Conservation (phyloP, 495 filamentous ascomycete species). For the Achaetomiella virescens region DNA sequence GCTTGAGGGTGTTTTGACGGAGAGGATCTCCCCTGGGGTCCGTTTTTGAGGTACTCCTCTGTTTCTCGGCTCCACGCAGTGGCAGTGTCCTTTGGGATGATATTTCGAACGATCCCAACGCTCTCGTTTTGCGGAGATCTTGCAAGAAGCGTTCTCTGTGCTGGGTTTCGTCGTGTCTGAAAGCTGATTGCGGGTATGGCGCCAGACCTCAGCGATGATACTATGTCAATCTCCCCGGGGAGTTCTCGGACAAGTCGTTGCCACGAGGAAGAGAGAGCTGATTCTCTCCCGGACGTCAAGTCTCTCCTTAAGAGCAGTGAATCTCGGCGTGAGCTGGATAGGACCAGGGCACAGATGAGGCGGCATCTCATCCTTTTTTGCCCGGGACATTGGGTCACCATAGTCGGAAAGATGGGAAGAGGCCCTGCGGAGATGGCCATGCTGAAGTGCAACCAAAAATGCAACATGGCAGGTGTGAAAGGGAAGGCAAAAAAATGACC, state of each 20-base stretch:
- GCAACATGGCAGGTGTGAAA: slow-evolving; percentile 4
- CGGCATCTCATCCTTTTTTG: slow-evolving; percentile 15
- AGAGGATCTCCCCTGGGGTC: slow-evolving; percentile 39
- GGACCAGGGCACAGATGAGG: slow-evolving; percentile 22
- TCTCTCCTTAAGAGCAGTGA: slow-evolving; percentile 61
- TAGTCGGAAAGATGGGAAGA: slow-evolving; percentile 10
- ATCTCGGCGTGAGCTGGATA: slow-evolving; percentile 60
- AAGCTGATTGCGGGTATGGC: slow-evolving; percentile 61
- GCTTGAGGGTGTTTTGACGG: slow-evolving; percentile 52
- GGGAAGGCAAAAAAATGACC: neutral
- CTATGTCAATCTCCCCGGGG: slow-evolving; percentile 44
- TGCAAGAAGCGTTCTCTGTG: slow-evolving; percentile 36
- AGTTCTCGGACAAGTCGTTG: slow-evolving; percentile 56
- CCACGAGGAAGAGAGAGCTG: slow-evolving; percentile 48
- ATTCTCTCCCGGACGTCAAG: slow-evolving; percentile 56
- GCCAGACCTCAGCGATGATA: slow-evolving; percentile 31
- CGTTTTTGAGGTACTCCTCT: slow-evolving; percentile 52
- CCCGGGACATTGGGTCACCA: neutral
- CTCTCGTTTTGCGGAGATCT: slow-evolving; percentile 54
- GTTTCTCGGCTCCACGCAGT: slow-evolving; percentile 45
- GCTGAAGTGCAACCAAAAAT: neutral
- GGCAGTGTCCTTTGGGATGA: slow-evolving; percentile 50
- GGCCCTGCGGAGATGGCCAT: slow-evolving; percentile 20
- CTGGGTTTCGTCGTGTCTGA: slow-evolving; percentile 43
- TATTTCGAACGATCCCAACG: slow-evolving; percentile 55